These are phyloP conservation scores for Cytospora piceicola DNA, from an alignment of 2,329 filamentous ascomycete species.

Conservation along the genomic window DNA sequence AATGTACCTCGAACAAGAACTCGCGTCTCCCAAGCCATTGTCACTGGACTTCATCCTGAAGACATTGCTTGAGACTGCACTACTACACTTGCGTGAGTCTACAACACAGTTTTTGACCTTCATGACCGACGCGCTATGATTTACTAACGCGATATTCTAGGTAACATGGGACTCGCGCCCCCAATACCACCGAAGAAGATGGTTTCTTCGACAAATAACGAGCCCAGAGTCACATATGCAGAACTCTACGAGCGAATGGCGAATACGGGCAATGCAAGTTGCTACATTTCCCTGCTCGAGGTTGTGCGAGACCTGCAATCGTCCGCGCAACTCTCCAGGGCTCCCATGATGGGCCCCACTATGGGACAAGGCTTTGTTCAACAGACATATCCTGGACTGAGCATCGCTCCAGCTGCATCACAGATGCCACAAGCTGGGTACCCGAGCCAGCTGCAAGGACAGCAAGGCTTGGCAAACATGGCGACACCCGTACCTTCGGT, in stretches of 20 bases:
- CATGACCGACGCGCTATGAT: background rate
- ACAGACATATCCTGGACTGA: too few relatives aligned
- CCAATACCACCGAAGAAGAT: background rate
- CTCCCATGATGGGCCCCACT: too few relatives aligned
- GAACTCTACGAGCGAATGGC: background rate
- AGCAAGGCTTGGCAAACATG: background rate
- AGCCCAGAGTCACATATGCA: background rate
- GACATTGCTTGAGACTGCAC: background rate
- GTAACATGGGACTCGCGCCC: background rate
- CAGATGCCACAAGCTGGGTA: background rate
- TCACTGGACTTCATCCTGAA: background rate
- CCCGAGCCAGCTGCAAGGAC: background rate
- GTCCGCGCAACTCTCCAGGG: too few relatives aligned
- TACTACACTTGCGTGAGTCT: background rate
- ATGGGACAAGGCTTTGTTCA: too few relatives aligned
- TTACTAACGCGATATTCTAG: background rate
- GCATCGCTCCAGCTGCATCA: background rate
- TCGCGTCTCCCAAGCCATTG: background rate
- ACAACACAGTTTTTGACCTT: background rate
- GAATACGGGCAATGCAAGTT: background rate
- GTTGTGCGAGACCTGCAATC: background rate
- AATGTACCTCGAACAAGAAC: background rate
- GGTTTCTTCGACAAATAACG: background rate
- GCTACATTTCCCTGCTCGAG: background rate
- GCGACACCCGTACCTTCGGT: background rate